phyloP scores from a whole-genome alignment of 2,329 filamentous ascomycete species.

The Alternaria panax region DNA sequence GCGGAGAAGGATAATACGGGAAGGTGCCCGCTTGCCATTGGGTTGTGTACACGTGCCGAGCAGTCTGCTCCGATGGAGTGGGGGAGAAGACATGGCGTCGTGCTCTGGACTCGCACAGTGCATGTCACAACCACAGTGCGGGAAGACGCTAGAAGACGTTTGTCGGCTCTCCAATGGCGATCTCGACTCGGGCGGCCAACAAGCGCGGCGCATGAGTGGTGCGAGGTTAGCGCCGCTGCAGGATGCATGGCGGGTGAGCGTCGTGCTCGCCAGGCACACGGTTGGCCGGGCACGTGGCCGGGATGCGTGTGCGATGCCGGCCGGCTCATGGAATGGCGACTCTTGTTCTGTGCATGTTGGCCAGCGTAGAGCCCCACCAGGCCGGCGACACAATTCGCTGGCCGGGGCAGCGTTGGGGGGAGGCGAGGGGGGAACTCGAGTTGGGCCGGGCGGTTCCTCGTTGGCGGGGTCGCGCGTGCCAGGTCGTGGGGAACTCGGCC shows the following conservation, averaged over 20 bases:
- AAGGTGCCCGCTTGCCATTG: background rate
- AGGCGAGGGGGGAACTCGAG: no score
- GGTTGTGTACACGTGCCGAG: background rate
- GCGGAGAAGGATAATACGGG: constrained; percentile 3
- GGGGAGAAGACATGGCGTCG: background rate
- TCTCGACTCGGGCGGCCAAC: constrained; percentile 10
- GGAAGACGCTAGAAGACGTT: constrained; percentile 21
- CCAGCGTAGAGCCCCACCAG: constrained; percentile 8
- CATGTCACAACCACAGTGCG: constrained; percentile 15
- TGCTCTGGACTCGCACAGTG: constrained; percentile 7
- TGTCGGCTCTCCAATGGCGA: constrained; percentile 2
- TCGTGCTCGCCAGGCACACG: constrained; percentile 7
- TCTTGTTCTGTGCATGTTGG: constrained; percentile 18
- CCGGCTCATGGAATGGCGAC: background rate
- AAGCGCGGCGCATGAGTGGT: constrained; percentile 19
- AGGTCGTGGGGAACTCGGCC: constrained; percentile 17
- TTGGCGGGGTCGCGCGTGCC: constrained; percentile 19
- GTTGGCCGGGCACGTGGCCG: background rate
- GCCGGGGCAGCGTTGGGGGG: constrained; percentile 2
- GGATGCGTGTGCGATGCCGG: background rate
- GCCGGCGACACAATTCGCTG: constrained; percentile 2
- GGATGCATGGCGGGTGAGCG: constrained; percentile 3
- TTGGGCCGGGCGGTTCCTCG: constrained; percentile 14
- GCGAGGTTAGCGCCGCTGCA: constrained; percentile 5
- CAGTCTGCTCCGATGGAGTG: no score